A percentile compares a stretch with the other conserved stretches of the same genome.
These are phyloP conservation scores for Thelonectria olida DNA, from an alignment of 2,329 filamentous ascomycete species.

Conservation along the genomic window DNA sequence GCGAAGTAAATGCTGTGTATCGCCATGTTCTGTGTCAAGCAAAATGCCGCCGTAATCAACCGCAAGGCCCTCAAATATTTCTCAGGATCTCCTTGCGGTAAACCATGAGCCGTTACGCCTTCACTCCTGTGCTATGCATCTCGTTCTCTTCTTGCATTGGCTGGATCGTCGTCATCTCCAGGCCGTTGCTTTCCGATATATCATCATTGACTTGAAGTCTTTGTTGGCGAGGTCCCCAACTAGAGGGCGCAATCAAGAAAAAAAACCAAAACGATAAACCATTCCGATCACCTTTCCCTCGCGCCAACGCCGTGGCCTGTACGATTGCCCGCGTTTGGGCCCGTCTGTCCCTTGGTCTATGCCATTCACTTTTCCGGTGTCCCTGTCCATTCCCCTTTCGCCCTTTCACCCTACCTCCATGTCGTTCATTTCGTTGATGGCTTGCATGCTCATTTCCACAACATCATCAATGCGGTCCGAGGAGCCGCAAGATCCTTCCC, in stretches of 20 bases:
- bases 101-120: constrained; percentile 32
- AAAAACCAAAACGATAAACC: constrained; percentile 25
- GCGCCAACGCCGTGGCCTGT: constrained; percentile 16
- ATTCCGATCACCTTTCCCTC: constrained; percentile 12
- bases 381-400: background rate
- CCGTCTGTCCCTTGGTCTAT: constrained; percentile 11
- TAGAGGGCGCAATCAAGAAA: constrained; percentile 19
- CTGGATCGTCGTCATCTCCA: constrained; percentile 15
- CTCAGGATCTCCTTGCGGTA: background rate
- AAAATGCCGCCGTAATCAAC: background rate
- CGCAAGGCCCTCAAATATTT: background rate
- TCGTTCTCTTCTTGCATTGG: constrained; percentile 8
- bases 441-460: constrained; percentile 55
- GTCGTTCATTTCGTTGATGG: constrained; percentile 52
- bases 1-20: background rate
- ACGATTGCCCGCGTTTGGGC: background rate
- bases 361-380: constrained; percentile 1
- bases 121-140: constrained; percentile 42
- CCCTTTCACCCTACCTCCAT: constrained; percentile 38
- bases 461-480: constrained; percentile 64
- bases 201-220: constrained; percentile 7
- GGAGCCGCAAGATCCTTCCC: constrained; percentile 64
- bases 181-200: background rate
- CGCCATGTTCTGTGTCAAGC: background rate
- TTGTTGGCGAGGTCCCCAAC: constrained; percentile 13